phyloP scores from a whole-genome alignment of 345 rosid species.

The Diplotaxis tenuifolia region DNA sequence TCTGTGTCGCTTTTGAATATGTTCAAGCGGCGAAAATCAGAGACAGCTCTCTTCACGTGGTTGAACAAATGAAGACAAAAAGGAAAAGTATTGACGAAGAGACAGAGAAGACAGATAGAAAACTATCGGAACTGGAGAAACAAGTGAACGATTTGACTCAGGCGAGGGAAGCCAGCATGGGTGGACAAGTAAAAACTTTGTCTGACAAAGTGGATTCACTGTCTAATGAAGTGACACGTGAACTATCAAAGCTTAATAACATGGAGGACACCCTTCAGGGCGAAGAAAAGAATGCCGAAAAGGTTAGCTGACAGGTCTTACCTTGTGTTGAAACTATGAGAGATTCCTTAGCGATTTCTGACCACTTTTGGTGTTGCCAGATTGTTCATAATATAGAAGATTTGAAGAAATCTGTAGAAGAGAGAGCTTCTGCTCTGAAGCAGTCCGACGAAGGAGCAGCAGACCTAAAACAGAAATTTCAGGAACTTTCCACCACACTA shows the following conservation, averaged over 20 bases:
- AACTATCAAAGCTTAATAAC: conserved; percentile 65
- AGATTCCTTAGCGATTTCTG: conserved; percentile 5
- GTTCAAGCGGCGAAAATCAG: conserved; percentile 37
- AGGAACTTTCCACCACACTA: conserved; percentile 70
- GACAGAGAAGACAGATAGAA: conserved; percentile 42
- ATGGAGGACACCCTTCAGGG: conserved; percentile 74
- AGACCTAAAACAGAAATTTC: conserved; percentile 60
- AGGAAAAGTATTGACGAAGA: conserved; percentile 55
- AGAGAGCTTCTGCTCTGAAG: conserved; percentile 64
- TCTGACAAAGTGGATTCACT: conserved; percentile 74
- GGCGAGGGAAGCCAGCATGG: conserved; percentile 89
- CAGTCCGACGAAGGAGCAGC: conserved; percentile 83
- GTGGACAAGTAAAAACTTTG: conserved; percentile 72
- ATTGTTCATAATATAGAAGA: conserved; percentile 68
- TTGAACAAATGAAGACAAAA: conserved; percentile 55
- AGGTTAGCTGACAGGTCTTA: conserved; percentile 46
- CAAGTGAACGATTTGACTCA: conserved; percentile 58
- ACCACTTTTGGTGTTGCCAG: conserved; percentile 45
- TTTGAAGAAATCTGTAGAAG: conserved; percentile 68
- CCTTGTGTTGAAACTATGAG: not conserved
- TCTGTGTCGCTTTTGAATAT: conserved; percentile 36
- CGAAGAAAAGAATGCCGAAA: conserved; percentile 70
- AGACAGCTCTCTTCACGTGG: conserved; percentile 24
- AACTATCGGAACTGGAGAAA: conserved; percentile 63
- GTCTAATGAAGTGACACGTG: conserved; percentile 66